A percentile compares a stretch with the other conserved stretches of the same genome.
Conservation (phyloP, 805 yeast species). For the Ogataea paraovalis region DNA sequence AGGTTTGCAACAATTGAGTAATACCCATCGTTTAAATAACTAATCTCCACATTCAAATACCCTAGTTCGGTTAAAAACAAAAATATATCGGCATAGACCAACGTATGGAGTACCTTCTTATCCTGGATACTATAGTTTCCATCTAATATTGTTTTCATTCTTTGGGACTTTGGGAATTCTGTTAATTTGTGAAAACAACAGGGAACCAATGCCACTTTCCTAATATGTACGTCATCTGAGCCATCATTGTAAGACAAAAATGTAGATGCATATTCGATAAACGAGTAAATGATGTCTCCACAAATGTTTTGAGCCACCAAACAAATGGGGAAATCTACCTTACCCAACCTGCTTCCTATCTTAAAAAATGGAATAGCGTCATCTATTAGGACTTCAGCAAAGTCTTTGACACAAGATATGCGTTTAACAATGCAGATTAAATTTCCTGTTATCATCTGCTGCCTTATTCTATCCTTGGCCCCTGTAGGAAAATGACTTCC, state of each 20-base stretch:
- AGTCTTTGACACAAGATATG: slow-evolving; percentile 5
- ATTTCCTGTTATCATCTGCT: slow-evolving; percentile 7
- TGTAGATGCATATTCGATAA: slow-evolving; percentile 12
- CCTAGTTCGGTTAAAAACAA: slow-evolving; percentile 5
- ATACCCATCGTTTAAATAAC: slow-evolving; percentile 15
- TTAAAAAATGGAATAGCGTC: slow-evolving; percentile 8
- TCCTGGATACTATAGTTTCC: neutral
- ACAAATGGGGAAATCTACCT: neutral
- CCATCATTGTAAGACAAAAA: neutral
- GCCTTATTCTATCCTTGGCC: neutral
- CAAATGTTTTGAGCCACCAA: slow-evolving; percentile 24
- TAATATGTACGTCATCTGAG: neutral
- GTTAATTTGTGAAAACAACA: slow-evolving; percentile 18
- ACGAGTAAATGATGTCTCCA: slow-evolving; percentile 23
- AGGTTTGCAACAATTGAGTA: slow-evolving; percentile 8
- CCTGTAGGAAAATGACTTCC: neutral
- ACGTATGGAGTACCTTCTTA: neutral
- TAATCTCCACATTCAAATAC: slow-evolving; percentile 5
- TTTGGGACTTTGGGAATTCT: slow-evolving; percentile 8
- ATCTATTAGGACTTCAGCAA: slow-evolving; percentile 4
- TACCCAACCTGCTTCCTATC: slow-evolving; percentile 5
- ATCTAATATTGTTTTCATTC: neutral
- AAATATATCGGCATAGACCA: slow-evolving; percentile 9
- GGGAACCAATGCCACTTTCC: slow-evolving; percentile 11
- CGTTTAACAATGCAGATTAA: slow-evolving; percentile 6